Evolutionary conservation across 202 grass and related monocot genomes (phyloP).

Genomic region (Digitaria exilis): DNA sequence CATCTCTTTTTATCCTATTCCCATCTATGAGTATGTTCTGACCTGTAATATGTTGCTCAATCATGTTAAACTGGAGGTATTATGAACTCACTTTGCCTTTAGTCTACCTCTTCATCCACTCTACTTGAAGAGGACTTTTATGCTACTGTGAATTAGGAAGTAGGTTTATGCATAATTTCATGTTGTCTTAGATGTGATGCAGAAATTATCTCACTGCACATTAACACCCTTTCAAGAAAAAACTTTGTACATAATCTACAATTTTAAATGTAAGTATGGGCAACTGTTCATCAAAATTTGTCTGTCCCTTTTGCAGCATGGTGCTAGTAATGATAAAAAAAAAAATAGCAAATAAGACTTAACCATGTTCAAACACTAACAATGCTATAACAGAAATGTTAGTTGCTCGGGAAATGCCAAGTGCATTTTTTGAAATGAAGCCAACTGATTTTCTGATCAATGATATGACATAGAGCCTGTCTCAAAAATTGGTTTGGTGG

Average conservation of each 20-base stretch:
- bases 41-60: conserved; percentile 22
- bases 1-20: neutral
- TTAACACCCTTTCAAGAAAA: neutral
- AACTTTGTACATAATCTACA: neutral
- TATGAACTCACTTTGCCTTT: neutral
- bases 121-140: conserved; percentile 2
- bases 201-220: neutral
- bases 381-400: conserved; percentile 8
- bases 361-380: neutral
- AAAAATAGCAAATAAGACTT: neutral
- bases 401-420: neutral
- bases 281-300: neutral
- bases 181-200: neutral
- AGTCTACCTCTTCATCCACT: conserved; percentile 13
- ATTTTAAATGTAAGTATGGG: neutral
- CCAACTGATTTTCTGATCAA: neutral
- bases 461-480: neutral
- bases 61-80: conserved; percentile 25
- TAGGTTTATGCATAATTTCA: neutral
- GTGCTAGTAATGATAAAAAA: neutral
- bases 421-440: neutral
- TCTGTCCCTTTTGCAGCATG: neutral
- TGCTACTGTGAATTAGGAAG: conserved; percentile 4
- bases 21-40: conserved; percentile 10
- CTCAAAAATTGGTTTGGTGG: conserved; percentile 4